Evolutionary conservation across 2,329 filamentous ascomycete species (phyloP), one percentile per base, ranked within the genome.

Genomic region (Simplicillium sp.): DNA sequence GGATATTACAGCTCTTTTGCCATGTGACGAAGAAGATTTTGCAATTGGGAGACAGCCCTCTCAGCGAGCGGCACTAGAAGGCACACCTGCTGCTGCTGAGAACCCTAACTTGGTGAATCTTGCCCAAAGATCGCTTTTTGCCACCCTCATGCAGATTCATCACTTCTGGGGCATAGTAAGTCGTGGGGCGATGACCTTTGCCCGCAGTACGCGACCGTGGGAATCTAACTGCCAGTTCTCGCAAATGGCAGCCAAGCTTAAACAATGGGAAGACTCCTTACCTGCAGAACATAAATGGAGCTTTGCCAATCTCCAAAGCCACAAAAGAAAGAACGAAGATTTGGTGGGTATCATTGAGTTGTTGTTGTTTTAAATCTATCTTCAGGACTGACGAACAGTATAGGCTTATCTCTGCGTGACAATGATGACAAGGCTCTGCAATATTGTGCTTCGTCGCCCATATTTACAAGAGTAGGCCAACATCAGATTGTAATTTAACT

Each of bases 391-490:
- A 46, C 48, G 29, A 50, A 39, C 13, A 9, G 32, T 11, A 17
- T 18, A 74, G 71, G 70, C 68, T 1, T 77, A 77, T 50, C 60
- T 76, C 11, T 68, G 68, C 34, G 65, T 75, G 5, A 75, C 72
- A 4, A 75, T 75, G 60, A 67, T 72, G 40, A 65, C 70, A 2
- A 65, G 73, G 3, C 64, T 77, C 5, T 76, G 72, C 51, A 73
- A 77, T 43, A 75, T 77, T 40, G 66, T 77, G 12, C 55, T 75
- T 16, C 66, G 73, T 14, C 70, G 71, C 40, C 65, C 70, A n/a
- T 75, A 75, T 48, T 50, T 76, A 34, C 57, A 63, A 36, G 66
- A 74, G 71, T 75, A 56, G 38, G 65, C 47, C 12, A 15, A 15
- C 13, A n/a, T 17, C 8, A 14, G 14, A 35, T 33, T 9, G 8